phyloP scores from a whole-genome alignment of 2,329 filamentous ascomycete species.

The Epichloe baconii region DNA sequence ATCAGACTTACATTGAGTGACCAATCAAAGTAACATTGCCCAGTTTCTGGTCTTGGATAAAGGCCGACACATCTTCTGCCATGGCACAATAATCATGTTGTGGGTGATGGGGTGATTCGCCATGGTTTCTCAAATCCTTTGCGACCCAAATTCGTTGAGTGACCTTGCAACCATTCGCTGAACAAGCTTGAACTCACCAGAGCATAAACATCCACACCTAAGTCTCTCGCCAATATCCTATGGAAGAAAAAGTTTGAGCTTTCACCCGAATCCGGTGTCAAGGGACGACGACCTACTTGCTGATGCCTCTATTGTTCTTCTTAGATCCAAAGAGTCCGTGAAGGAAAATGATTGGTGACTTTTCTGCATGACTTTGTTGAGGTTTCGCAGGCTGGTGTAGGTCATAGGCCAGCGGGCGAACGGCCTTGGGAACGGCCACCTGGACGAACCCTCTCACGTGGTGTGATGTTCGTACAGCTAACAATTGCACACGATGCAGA shows the following conservation, averaged over 20 bases:
- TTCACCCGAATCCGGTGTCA: background rate
- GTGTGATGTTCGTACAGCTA: background rate
- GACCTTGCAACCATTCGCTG: background rate
- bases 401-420: slow-evolving; percentile 45
- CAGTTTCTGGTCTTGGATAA: slow-evolving; percentile 61
- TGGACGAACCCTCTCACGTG: background rate
- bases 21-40: slow-evolving; percentile 66
- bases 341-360: slow-evolving; percentile 66
- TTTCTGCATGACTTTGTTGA: slow-evolving; percentile 22
- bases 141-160: slow-evolving; percentile 3
- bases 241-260: background rate
- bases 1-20: slow-evolving; percentile 64
- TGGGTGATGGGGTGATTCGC: slow-evolving; percentile 67
- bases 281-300: slow-evolving; percentile 55
- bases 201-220: slow-evolving; percentile 70
- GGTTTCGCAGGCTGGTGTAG: slow-evolving; percentile 45
- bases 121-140: slow-evolving; percentile 85
- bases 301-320: slow-evolving; percentile 87
- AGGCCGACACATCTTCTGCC: slow-evolving; percentile 69
- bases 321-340: slow-evolving; percentile 93
- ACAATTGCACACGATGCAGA: background rate
- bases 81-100: slow-evolving; percentile 72
- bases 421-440: background rate
- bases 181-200: slow-evolving; percentile 39
- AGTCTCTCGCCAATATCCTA: slow-evolving; percentile 68